Base-by-base conservation (phyloP, 2,329 filamentous ascomycete genomes). In the Xylariaceae sp. region DNA sequence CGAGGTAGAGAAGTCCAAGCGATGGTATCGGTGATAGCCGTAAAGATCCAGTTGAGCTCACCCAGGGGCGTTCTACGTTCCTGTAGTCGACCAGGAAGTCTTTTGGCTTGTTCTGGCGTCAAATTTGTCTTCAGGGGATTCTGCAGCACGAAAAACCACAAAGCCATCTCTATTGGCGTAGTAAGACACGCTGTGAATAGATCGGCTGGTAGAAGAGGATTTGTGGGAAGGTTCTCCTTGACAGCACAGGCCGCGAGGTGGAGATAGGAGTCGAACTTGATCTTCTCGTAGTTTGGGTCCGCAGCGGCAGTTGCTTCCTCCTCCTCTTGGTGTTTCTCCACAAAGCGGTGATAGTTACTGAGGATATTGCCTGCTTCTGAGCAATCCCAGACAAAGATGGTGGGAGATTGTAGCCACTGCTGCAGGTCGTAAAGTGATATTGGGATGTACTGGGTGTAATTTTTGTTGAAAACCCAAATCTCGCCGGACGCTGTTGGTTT, bases 381-480 rank as follows among this genome's bases (percentile, higher is more conserved):
- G 67, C 94, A 96, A 72, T 99, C 94, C 80, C 95, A 99, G 35
- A 99, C 94, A 67, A 95, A 99, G 43, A 99, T 85, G 57, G 91
- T 96, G 0, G 94, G 94, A 0, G 91, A 92, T 59, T 92, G 91
- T 6, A 99, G 83, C 94, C 94, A 99, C 55, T 89, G 87, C 71
- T 97, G 92, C 44, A 99, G 75, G 68, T 99, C 94, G 66, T 95
- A 96, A 6, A 99, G 76, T 1, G 92, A 96, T 43, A 99, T 89
- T 0, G 94, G 94, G 42, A 99, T 99, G 69, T 99, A 99, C 72
- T 99, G 94, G 0, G 94, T 99, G 70, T 96, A 99, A 63, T 90
- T 97, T 64, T 94, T 92, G 73, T 99, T 99, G 72, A 99, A 99
- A 4, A 97, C 95, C 94, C 94, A 99, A 26, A 99, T 95, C 71